These are phyloP conservation scores for Theileria equi DNA, from an alignment of 169 alveolate genomes.

Conservation along the genomic window DNA sequence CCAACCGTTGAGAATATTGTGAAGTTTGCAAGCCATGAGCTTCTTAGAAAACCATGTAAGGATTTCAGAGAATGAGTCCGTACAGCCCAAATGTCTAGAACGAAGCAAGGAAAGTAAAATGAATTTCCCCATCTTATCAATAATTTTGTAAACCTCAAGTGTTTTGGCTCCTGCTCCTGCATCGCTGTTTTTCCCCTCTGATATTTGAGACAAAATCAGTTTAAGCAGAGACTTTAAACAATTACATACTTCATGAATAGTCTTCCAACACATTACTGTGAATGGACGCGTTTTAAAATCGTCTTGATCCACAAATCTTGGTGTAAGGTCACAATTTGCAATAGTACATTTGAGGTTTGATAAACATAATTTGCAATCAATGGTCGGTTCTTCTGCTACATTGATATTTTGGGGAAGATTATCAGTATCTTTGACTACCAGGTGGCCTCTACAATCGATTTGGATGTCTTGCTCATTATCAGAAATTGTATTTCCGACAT, in stretches of 20 bases:
- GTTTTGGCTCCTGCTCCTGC: background rate
- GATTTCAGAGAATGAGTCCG: constrained; percentile 31
- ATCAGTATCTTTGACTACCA: too few species aligned
- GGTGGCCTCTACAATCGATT: too few species aligned
- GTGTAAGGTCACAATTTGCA: constrained; percentile 13
- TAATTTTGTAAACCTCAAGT: constrained; percentile 16
- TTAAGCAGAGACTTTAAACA: constrained; percentile 20
- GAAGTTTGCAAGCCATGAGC: constrained; percentile 16
- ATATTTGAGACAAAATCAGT: constrained; percentile 30
- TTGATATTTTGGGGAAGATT: too few species aligned
- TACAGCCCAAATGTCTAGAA: constrained; percentile 36
- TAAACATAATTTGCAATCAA: too few species aligned
- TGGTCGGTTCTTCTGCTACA: too few species aligned
- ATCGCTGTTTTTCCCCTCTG: constrained; percentile 14
- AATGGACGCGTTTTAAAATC: constrained; percentile 31
- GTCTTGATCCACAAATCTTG: constrained; percentile 27
- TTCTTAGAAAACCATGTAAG: constrained; percentile 35
- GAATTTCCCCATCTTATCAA: constrained; percentile 19
- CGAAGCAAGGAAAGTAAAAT: constrained; percentile 12
- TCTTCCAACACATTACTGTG: constrained; percentile 45
- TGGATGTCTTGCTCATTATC: too few species aligned
- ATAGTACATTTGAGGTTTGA: too few species aligned
- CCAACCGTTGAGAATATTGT: constrained; percentile 20
- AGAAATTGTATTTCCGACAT: too few species aligned
- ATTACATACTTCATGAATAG: constrained; percentile 6